These are phyloP conservation scores for Termitomyces sp. DNA, from an alignment of 768 basidiomycete species.

Conservation along the genomic window DNA sequence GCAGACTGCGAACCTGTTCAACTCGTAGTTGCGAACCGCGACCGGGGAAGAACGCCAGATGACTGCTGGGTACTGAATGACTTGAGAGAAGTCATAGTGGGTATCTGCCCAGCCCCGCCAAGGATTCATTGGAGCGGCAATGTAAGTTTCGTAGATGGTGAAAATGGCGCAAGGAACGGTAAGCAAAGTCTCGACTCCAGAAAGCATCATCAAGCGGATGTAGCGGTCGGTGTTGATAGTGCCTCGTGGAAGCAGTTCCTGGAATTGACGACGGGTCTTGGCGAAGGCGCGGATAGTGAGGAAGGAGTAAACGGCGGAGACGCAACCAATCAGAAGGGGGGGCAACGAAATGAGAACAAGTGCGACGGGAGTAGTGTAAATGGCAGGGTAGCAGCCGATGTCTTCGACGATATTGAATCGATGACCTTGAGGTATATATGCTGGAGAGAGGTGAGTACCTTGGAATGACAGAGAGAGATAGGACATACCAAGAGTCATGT, in stretches of 20 bases:
- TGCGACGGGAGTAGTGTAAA: conserved; percentile 28
- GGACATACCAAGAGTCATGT: conserved; percentile 15
- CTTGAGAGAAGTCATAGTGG: conserved; percentile 42
- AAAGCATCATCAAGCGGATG: conserved; percentile 43
- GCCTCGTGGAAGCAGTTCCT: conserved; percentile 26
- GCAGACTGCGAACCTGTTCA: conserved; percentile 32
- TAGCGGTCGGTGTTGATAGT: conserved; percentile 40
- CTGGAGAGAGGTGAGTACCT: conserved; percentile 19
- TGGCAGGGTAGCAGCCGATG: conserved; percentile 37
- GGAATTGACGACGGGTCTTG: conserved; percentile 31
- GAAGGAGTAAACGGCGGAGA: conserved; percentile 32
- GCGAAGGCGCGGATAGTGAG: conserved; percentile 30
- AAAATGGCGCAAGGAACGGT: conserved; percentile 32
- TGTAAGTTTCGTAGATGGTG: conserved; percentile 21
- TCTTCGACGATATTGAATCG: conserved; percentile 43
- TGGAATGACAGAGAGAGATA: background rate
- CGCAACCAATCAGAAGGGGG: conserved; percentile 33
- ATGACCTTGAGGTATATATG: conserved; percentile 38
- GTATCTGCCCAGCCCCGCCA: conserved; percentile 48
- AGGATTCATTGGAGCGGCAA: conserved; percentile 18
- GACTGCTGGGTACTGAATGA: conserved; percentile 29
- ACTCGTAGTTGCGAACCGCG: conserved; percentile 19
- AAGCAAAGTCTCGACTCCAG: conserved; percentile 30
- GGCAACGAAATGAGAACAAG: conserved; percentile 28
- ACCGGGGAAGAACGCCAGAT: conserved; percentile 27